phyloP scores from a whole-genome alignment of 306 rosid species.

The Casuarina equisetifolia region DNA sequence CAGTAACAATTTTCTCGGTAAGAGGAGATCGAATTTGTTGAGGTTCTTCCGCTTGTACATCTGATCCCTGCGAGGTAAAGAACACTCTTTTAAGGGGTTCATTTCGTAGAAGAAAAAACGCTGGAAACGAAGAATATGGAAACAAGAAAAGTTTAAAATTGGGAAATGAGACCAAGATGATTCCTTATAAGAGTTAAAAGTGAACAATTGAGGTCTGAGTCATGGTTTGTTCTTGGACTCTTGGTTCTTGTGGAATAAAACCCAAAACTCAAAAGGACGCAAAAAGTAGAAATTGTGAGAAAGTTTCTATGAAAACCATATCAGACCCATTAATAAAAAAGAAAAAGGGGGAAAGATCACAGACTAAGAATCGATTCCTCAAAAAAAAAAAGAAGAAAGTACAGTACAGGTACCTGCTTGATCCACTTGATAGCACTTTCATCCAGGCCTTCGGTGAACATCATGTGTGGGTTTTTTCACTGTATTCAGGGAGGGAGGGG shows the following conservation, averaged over 20 bases:
- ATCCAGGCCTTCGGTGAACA: conserved; percentile 95
- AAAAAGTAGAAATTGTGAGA: background rate
- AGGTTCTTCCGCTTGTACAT: conserved; percentile 34
- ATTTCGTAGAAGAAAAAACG: background rate
- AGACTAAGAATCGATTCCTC: background rate
- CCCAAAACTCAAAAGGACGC: background rate
- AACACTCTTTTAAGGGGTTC: background rate
- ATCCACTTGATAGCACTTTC: conserved; percentile 89
- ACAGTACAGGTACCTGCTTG: conserved; percentile 66
- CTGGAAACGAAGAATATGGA: background rate
- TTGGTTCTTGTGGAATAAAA: background rate
- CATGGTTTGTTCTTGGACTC: background rate
- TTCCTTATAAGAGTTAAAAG: no score
- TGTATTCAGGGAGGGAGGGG: conserved; percentile 24
- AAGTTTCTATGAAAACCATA: background rate
- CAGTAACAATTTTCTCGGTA: conserved; percentile 35
- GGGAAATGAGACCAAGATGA: background rate
- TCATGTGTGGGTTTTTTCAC: conserved; percentile 4
- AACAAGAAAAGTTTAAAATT: background rate
- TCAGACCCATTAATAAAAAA: background rate
- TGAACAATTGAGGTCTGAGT: background rate
- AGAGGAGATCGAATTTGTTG: conserved; percentile 59
- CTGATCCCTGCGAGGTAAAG: conserved; percentile 47
- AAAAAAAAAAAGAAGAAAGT: background rate
- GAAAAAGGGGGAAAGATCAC: background rate